Base-by-base conservation (phyloP, 164 flowering plant species). In the Aristolochia fimbriata region DNA sequence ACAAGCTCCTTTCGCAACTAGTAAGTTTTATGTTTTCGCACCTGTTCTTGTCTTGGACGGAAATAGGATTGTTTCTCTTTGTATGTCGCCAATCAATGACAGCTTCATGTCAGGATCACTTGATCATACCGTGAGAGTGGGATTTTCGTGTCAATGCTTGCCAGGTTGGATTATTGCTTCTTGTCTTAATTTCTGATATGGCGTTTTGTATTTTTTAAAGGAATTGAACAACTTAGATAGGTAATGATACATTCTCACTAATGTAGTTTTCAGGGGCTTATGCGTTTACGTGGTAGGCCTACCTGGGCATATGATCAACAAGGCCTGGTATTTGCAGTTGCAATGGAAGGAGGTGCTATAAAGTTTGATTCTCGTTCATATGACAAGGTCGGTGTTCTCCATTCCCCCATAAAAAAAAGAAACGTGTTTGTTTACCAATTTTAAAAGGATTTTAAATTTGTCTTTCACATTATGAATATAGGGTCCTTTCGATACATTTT, bases 341-440 rank as follows among this genome's bases (percentile, higher is more conserved):
- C 97, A 66, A 93, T 93, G 97, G 99, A 93, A 90, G 99, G 97
- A 51, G 97, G 99, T 71, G 99, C 97, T 62, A 82, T 93, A 57
- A 93, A 91, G 72, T 68, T 93, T 79, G 99, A 93, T 81, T 94
- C 96, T 51, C 93, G 99, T 49, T 88, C 96, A 31, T 94, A 85
- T 77, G 97, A 94, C 77, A 94, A 91, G 97, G 97, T 93, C 43
- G 4, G 64, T n/a, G 24, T 47, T 65, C 10, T 51, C 17, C 47
- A 10, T 37, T 37, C 43, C 15, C 30, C 30, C 13, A 52, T 10
- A n/a, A 23, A 13, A 47, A 1, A 5, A 37, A 43, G 24, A 3
- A 58, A 45, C 33, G 16, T 37, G 41, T 15, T 12, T 25, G 25
- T 17, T 30, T 21, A 49, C n/a, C 3, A 15, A 14, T 60, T 16